Evolutionary conservation across 2,329 filamentous ascomycete genomes (phyloP), one percentile per base, ranked within the genome.

Genomic region (Coniochaeta sp.): DNA sequence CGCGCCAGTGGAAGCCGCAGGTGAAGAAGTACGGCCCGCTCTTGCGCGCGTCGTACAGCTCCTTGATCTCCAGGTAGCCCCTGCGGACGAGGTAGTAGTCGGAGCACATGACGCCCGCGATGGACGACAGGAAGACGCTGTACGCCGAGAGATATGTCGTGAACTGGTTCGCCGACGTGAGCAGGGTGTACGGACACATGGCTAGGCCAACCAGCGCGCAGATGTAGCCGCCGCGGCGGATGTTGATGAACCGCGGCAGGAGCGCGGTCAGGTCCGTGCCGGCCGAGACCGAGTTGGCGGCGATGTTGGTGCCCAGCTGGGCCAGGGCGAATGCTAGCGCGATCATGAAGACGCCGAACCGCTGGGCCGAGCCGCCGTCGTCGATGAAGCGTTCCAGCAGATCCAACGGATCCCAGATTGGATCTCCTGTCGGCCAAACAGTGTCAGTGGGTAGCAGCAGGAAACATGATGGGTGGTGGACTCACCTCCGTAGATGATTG

Each of bases 131-230:
- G 76, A 97, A 97, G 60, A 97, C 91, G 3, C 89, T 92, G 77
- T 96, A 96, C 1, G 93, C 89, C 0, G 90, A 95, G 0, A 97
- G 85, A 70, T 96, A 96, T 3, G 90, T 96, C 0, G 90, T 95
- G 77, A 96, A 96, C 74, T 88, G 87, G 78, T 93, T 96, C 52
- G 85, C 84, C 52, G 79, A 79, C 1, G 82, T 86, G 9, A 96
- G 83, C 0, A 96, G 82, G 62, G 90, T 89, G 84, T 88, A 93
- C 0, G 93, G 93, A 71, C 90, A 95, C 84, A 96, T 96, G 63
- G 86, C 89, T 14, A 96, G 79, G 59, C 91, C 91, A 60, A 96
- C 79, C 1, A 81, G 72, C 0, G 92, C 92, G 69, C 91, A 96
- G 64, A 96, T 83, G 71, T 96, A 96, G 14, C 90, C 89, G 60